A percentile compares a stretch with the other conserved stretches of the same genome.
Conservation (phyloP, 176 grass and related monocot genomes). For the Triticum turgidum region DNA sequence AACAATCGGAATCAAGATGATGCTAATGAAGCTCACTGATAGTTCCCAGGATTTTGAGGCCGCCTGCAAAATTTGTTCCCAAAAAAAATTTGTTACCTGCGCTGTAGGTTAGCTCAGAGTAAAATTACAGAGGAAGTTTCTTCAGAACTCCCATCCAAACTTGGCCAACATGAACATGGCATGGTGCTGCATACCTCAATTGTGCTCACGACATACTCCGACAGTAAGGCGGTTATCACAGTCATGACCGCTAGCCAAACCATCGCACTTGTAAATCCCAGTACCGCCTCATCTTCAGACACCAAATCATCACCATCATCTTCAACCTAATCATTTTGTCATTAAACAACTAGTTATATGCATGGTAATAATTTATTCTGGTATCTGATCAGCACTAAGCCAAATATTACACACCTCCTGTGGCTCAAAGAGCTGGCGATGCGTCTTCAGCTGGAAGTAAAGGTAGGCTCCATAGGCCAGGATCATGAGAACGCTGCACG, state of each 20-base stretch:
- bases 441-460: slow-evolving; percentile 91
- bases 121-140: background rate
- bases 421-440: slow-evolving; percentile 72
- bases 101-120: slow-evolving; percentile 32
- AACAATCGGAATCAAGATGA: slow-evolving; percentile 78
- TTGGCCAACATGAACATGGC: background rate
- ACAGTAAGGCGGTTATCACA: slow-evolving; percentile 62
- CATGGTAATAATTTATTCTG: background rate
- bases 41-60: slow-evolving; percentile 69
- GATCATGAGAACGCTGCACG: slow-evolving; percentile 80
- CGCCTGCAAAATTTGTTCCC: slow-evolving; percentile 34
- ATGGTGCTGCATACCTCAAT: slow-evolving; percentile 59
- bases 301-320: slow-evolving; percentile 63
- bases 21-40: slow-evolving; percentile 77
- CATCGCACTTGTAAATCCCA: slow-evolving; percentile 69
- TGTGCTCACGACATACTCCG: slow-evolving; percentile 87
- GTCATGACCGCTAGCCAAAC: slow-evolving; percentile 82
- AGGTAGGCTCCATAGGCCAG: slow-evolving; percentile 77
- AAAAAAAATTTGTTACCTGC: slow-evolving; percentile 15
- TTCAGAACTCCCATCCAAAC: background rate
- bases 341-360: background rate
- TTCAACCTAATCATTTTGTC: slow-evolving; percentile 31
- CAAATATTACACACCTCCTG: slow-evolving; percentile 48
- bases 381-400: slow-evolving; percentile 9
- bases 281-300: slow-evolving; percentile 56